Evolutionary conservation across 2,329 filamentous ascomycete genomes (phyloP), one percentile per base, ranked within the genome.

Genomic region (Pseudogymnoascus sp.): DNA sequence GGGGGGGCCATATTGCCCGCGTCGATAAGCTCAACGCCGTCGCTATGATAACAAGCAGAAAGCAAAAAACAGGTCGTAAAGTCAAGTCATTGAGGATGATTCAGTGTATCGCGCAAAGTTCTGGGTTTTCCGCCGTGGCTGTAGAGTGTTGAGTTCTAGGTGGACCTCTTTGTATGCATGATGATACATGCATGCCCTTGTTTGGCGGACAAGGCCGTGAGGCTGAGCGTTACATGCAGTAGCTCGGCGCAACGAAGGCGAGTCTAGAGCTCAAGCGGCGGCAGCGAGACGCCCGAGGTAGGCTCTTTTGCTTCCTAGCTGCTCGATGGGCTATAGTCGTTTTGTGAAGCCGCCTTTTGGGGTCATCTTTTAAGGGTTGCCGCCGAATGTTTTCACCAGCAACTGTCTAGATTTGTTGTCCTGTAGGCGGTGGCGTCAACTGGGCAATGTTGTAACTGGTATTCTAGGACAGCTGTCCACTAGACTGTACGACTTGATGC

Each of bases 1-100:
- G 62, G 49, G 65, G 65, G 49, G 61, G 62, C 22, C 63, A 61
- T n/a, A 28, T 61, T 55, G 64, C 65, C 66, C 28, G 28, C 49
- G 49, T 55, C 28, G 49, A 55, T 33, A 55, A 55, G 49, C 49
- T 55, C 49, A 55, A 60, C 58, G 58, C 58, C 38, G 38, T 23
- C 23, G 58, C 35, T 36, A 60, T 23, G 58, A 41, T 38, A 41
- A 42, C 36, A 28, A 52, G 12, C 41, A 61, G 36, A 42, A 58
- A 38, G 41, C 28, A 33, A 35, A 33, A 25, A 45, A 4, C 12
- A 28, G 23, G 16, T 33, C 36, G 23, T 28, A 33, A 28, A 33
- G 35, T 45, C 22, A 42, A 33, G 36, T 61, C 49, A 55, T 55
- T 55, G 25, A 55, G 28, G 19, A 33, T 55, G 49, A 55, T 55